phyloP scores from a whole-genome alignment of 352 stramenopile species.

The Pythium insidiosum region DNA sequence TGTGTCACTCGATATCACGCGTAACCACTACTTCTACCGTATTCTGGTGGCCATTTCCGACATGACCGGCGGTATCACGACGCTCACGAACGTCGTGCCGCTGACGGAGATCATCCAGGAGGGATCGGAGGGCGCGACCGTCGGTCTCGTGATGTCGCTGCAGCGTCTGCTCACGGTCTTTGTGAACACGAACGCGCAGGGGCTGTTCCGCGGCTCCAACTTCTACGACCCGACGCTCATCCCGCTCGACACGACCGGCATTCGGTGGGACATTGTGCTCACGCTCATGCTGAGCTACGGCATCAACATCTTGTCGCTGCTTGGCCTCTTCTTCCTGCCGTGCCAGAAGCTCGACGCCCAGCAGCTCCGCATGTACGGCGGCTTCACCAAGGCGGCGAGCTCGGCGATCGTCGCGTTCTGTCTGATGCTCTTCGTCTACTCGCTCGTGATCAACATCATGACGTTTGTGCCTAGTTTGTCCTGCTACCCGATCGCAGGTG shows the following conservation, averaged over 20 bases:
- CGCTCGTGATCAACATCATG: constrained; percentile 28
- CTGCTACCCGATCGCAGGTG: constrained; percentile 27
- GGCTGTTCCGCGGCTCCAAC: constrained; percentile 14
- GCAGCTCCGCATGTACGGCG: constrained; percentile 50
- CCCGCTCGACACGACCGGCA: constrained; percentile 4
- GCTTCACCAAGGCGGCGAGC: constrained; percentile 47
- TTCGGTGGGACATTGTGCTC: constrained; percentile 8
- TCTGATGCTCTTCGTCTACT: constrained; percentile 37
- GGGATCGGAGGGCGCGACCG: constrained; percentile 40
- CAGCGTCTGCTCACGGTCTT: constrained; percentile 30
- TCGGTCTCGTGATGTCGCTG: constrained; percentile 42
- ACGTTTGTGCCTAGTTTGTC: constrained; percentile 23
- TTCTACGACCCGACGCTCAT: constrained; percentile 7
- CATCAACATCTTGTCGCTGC: constrained; percentile 16
- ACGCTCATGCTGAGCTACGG: constrained; percentile 16
- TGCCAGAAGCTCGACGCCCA: constrained; percentile 53
- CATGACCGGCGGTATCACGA: not conserved
- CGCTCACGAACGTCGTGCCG: constrained; percentile 24
- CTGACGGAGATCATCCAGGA: constrained; percentile 55
- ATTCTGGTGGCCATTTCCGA: not conserved
- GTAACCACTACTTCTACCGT: not conserved
- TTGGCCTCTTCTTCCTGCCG: constrained; percentile 27
- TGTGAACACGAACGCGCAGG: constrained; percentile 8
- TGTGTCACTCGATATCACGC: not conserved
- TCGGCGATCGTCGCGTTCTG: constrained; percentile 25